Percentiles rank a stretch among this genome's conserved stretches.
Evolutionary conservation across 2,329 filamentous ascomycete genomes (phyloP).

Genomic region (Hortaea sp.): DNA sequence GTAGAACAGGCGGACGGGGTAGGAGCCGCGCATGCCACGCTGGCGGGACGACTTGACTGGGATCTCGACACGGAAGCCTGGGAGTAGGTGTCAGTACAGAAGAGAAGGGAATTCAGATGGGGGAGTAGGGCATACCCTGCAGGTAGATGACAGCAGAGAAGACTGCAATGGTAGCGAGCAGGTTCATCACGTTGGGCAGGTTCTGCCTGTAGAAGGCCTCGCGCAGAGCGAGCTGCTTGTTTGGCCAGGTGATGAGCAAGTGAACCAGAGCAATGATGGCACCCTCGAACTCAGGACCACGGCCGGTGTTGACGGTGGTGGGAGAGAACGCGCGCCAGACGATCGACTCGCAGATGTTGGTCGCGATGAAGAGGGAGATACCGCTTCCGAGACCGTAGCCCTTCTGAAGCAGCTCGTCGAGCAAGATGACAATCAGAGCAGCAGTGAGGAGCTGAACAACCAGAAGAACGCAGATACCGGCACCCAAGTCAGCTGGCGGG

Average conservation of each 20-base stretch:
- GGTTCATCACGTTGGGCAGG: constrained; percentile 98
- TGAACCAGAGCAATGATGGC: constrained; percentile 97
- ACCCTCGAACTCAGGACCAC: constrained; percentile 97
- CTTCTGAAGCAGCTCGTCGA: constrained; percentile 98
- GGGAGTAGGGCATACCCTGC: constrained; percentile 19
- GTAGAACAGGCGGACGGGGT: constrained; percentile 98
- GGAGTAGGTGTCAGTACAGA: constrained; percentile 34
- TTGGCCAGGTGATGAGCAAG: constrained; percentile 93
- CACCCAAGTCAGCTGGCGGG: constrained; percentile 89
- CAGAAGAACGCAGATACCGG: constrained; percentile 94
- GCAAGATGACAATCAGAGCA: constrained; percentile 95
- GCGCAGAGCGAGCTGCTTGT: constrained; percentile 97
- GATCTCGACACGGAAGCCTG: constrained; percentile 99
- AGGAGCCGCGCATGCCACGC: constrained; percentile 95
- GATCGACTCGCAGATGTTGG: constrained; percentile 99
- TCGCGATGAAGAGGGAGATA: constrained; percentile 98
- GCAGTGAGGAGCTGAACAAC: constrained; percentile 97
- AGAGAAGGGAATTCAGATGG: not conserved
- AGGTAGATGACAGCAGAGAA: constrained; percentile 97
- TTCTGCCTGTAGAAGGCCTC: constrained; percentile 99
- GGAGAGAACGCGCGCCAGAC: constrained; percentile 99
- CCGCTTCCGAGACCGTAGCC: constrained; percentile 96
- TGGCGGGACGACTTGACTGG: constrained; percentile 99
- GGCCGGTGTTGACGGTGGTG: constrained; percentile 97
- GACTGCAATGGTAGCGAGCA: constrained; percentile 82